These are phyloP conservation scores for Panicum miliaceum DNA, from an alignment of 176 grass and related monocot species.

Conservation along the genomic window DNA sequence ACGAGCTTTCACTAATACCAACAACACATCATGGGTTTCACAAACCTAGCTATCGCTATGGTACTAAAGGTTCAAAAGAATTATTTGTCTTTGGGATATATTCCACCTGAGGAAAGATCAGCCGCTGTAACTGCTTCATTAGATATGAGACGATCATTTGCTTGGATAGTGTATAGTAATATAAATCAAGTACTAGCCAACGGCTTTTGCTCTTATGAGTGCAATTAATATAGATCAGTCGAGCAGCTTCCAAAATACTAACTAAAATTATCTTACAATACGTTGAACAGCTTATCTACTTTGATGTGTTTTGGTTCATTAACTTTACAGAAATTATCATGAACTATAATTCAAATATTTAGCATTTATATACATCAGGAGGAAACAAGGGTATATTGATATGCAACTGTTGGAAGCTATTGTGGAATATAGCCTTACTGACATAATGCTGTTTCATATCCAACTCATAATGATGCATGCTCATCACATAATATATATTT, in stretches of 20 bases:
- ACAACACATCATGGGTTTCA: neutral
- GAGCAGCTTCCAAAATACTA: too few species aligned
- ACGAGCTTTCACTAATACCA: neutral
- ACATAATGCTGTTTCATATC: too few species aligned
- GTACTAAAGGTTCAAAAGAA: neutral
- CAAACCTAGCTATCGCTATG: constrained; percentile 1
- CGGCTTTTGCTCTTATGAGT: neutral
- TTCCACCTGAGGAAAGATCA: neutral
- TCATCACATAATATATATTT: too few species aligned
- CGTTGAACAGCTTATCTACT: too few species aligned
- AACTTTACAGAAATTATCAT: neutral
- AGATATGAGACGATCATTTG: neutral
- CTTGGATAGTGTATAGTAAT: neutral
- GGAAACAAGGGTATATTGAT: too few species aligned
- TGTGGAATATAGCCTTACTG: neutral
- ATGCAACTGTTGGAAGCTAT: neutral
- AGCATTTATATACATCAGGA: neutral
- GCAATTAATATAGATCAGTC: neutral
- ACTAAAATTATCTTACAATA: neutral
- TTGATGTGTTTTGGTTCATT: too few species aligned
- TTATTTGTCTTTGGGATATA: neutral
- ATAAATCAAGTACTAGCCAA: neutral
- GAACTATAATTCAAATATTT: neutral
- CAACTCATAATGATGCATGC: too few species aligned
- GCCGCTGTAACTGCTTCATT: neutral